Base-by-base conservation (phyloP, 768 basidiomycete genomes). In the Pleurotus giganteus region DNA sequence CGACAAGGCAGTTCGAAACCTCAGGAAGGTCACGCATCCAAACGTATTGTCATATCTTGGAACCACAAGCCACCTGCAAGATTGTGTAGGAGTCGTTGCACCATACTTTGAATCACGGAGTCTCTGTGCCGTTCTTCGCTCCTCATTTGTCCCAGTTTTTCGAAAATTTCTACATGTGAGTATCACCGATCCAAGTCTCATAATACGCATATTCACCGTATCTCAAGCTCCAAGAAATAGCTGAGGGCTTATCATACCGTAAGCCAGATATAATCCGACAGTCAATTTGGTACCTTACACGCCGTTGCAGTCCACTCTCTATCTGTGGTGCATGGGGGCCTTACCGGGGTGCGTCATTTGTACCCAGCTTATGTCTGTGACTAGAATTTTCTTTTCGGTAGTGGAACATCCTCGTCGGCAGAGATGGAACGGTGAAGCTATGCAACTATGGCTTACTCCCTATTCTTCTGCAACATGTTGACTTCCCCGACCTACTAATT, bases 281-380 rank as follows among this genome's bases (percentile, higher is more conserved):
- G 31, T 13, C 39, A 17, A 12, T 41, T 11, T 17, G n/a, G 7
- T 4, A 17, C 8, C 39, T 17, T 13, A 29, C 12, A 11, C 28
- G 32, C 28, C 15, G n/a, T 34, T 32, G n/a, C n/a, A 49, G 47
- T 49, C 5, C 47, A 49, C 21, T 49, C 47, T 8, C 6, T 49
- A 5, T 49, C 47, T 15, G 21, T 49, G 13, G 47, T 49, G 7
- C 47, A 49, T 29, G 47, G 47, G 6, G 47, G 47, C n/a, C 29
- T 49, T 7, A 49, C 47, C n/a, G 47, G 47, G 21, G 47, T 49
- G 23, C 28, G 47, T 34, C 21, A 13, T 43, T 11, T 43, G 2
- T 29, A 32, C 12, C 29, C n/a, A 11, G 5, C 21, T 12, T 17
- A 49, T 17, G 4, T n/a, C 13, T 49, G 5, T 15, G 9, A n/a